Conservation (phyloP, 73 alveolate genomes). For the Paramecium bursaria region DNA sequence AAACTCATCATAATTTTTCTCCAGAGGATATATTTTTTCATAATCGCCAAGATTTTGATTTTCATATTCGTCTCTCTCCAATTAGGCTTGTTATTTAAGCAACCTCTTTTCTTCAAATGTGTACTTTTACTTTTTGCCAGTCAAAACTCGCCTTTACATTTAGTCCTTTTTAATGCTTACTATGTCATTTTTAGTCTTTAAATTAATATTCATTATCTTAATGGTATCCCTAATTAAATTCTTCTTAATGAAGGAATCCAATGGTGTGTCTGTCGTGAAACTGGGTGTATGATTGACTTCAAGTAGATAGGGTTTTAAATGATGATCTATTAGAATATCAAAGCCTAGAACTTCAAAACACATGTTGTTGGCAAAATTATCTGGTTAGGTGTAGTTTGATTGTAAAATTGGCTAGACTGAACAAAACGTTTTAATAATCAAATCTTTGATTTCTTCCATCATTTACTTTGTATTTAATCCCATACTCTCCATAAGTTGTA, state of each 20-base stretch:
- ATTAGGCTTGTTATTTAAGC: conserved; percentile 29
- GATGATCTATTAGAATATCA: conserved; percentile 85
- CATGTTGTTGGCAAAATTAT: conserved; percentile 78
- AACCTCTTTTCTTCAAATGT: conserved; percentile 24
- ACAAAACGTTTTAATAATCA: conserved; percentile 84
- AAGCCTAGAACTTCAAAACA: conserved; percentile 94
- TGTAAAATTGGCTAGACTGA: conserved; percentile 80
- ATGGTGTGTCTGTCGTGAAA: conserved; percentile 84
- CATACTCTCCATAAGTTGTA: not conserved
- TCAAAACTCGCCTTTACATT: conserved; percentile 48
- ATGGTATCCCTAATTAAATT: conserved; percentile 76
- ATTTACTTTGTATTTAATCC: not conserved
- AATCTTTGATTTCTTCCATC: conserved; percentile 82
- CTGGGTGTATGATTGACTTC: conserved; percentile 95
- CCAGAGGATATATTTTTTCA: conserved; percentile 54
- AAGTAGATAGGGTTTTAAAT: conserved; percentile 86
- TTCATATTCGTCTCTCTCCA: conserved; percentile 57
- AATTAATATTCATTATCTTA: conserved; percentile 71
- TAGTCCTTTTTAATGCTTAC: conserved; percentile 48
- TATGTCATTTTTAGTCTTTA: conserved; percentile 65
- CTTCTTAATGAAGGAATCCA: conserved; percentile 80
- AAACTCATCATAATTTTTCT: conserved; percentile 59
- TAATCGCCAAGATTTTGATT: conserved; percentile 51
- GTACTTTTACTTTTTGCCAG: conserved; percentile 29
- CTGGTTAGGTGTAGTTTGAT: conserved; percentile 80